Evolutionary conservation across 805 yeast species (phyloP).

Genomic region (Saccharomyces paradoxus): DNA sequence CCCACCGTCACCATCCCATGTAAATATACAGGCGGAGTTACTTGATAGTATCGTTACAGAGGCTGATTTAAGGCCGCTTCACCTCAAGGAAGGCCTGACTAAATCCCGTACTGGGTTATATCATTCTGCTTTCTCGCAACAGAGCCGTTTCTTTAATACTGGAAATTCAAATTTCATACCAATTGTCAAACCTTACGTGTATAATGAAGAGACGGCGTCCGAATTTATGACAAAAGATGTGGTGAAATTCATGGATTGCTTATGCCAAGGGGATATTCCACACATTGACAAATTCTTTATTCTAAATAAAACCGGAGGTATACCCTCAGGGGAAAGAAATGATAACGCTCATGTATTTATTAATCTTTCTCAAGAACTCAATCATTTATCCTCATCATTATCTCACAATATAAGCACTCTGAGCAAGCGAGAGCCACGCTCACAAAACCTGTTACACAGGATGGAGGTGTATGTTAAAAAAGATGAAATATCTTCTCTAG

Average conservation of each 20-base stretch:
- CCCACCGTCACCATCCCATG: slow-evolving; percentile 29
- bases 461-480: slow-evolving; percentile 13
- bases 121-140: slow-evolving; percentile 14
- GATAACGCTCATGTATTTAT: slow-evolving; percentile 81
- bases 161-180: slow-evolving; percentile 31
- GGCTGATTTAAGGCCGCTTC: slow-evolving; percentile 20
- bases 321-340: slow-evolving; percentile 77
- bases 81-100: slow-evolving; percentile 19
- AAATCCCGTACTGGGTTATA: slow-evolving; percentile 11
- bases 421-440: slow-evolving; percentile 9
- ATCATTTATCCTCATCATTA: slow-evolving; percentile 7
- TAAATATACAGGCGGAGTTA: slow-evolving; percentile 15
- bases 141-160: slow-evolving; percentile 7
- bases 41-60: slow-evolving; percentile 19
- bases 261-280: slow-evolving; percentile 33
- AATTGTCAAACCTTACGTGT: slow-evolving; percentile 55
- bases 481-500: slow-evolving; percentile 8
- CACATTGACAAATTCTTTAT: slow-evolving; percentile 71
- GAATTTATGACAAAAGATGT: slow-evolving; percentile 35
- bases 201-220: slow-evolving; percentile 44
- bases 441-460: slow-evolving; percentile 14
- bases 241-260: slow-evolving; percentile 29
- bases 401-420: slow-evolving; percentile 4
- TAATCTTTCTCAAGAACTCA: slow-evolving; percentile 71
- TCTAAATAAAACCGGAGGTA: slow-evolving; percentile 80